Evolutionary conservation across 148 eudicot species (phyloP), one percentile per base, ranked within the genome.

Genomic region (Spergularia marina): DNA sequence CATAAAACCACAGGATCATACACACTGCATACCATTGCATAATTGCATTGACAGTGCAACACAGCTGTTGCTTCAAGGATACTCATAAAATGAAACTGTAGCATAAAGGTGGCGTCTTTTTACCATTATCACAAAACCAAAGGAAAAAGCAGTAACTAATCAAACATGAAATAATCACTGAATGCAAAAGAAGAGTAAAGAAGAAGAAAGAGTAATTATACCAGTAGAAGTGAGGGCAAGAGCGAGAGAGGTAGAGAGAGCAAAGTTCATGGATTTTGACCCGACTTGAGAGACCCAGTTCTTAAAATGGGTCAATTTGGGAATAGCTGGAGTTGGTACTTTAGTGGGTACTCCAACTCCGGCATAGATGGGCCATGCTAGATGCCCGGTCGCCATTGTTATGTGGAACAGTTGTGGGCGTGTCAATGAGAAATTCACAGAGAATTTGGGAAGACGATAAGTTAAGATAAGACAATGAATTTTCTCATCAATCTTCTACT

Each of bases 201-300:
- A 47, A 57, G 56, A 18, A 18, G 62, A 58, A 17, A 0, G 2
- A 60, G 52, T 20, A 23, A 12, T 5, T 67, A 85, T 67, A 87
- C 96, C 96, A 57, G 88, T 71, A 72, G 86, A 78, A 69, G 93
- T 85, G 21, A 92, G 54, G 3, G 93, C 78, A 52, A 92, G 81
- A 72, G 96, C 83, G 5, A 92, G 87, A 75, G 93, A 69, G 30
- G 84, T 80, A 14, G 98, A 89, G 62, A 92, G 91, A 56, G 89
- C 87, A 52, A 87, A 64, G 76, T 83, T 92, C 63, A 85, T 41
- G 5, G 90, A 86, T 36, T 84, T 86, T 58, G 86, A 85, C 9
- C 78, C 65, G 71, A 90, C 62, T 21, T 82, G 73, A 74, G 91
- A 65, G 12, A 72, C 85, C 92, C 86, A 82, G 54, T 84, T 83